A percentile compares a stretch with the other conserved stretches of the same genome.
phyloP scores from a whole-genome alignment of 768 basidiomycete genomes.

The Lentinula guzmanii region DNA sequence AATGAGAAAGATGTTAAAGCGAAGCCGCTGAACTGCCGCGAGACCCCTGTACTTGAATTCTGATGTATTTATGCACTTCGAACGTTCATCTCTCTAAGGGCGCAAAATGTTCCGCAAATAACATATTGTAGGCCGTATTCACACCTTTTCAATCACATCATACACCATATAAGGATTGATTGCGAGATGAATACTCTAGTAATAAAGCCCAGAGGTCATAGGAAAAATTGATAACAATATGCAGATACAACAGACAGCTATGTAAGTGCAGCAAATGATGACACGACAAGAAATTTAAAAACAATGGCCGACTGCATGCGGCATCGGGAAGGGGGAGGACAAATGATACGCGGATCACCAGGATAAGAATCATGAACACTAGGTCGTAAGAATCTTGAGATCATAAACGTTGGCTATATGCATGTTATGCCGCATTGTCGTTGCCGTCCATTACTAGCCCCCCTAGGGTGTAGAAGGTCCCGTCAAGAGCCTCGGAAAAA shows the following conservation, averaged over 20 bases:
- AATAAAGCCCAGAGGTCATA: too few relatives aligned
- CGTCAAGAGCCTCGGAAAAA: background rate
- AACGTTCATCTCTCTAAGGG: too few relatives aligned
- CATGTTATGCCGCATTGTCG: slow-evolving; percentile 4
- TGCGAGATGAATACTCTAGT: too few relatives aligned
- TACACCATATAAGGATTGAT: background rate
- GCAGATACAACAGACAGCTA: background rate
- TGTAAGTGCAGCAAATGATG: background rate
- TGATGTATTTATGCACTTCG: too few relatives aligned
- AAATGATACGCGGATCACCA: background rate
- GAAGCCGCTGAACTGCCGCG: too few relatives aligned
- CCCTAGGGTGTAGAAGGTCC: slow-evolving; percentile 1
- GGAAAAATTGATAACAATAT: background rate
- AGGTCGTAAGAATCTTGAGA: slow-evolving; percentile 4
- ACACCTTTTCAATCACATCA: background rate
- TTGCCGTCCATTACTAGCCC: background rate
- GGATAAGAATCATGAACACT: background rate
- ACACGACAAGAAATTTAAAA: background rate
- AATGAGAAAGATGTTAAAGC: background rate
- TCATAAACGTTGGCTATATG: slow-evolving; percentile 3
- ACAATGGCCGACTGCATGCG: background rate
- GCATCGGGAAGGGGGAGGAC: background rate
- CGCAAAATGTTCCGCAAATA: too few relatives aligned
- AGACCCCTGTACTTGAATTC: too few relatives aligned
- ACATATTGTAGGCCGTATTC: too few relatives aligned